Evolutionary conservation across 768 basidiomycete genomes (phyloP).

Genomic region (Podaxis sp.): DNA sequence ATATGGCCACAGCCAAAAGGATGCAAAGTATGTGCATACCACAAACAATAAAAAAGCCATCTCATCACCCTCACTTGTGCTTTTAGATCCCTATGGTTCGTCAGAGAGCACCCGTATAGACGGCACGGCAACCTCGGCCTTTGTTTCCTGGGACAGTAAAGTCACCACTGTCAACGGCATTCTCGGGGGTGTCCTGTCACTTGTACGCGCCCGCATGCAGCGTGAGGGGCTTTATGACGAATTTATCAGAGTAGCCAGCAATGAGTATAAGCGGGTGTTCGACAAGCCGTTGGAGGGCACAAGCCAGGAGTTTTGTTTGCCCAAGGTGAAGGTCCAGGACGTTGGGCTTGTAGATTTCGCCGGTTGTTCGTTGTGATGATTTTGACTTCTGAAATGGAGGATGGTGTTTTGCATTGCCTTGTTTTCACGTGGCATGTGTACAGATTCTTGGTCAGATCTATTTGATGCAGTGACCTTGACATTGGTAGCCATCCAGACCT

Average conservation of each 20-base stretch:
- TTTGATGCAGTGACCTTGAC: too few relatives aligned
- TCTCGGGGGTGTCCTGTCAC: slow-evolving; percentile 20
- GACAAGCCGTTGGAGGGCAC: slow-evolving; percentile 11
- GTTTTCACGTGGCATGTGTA: too few relatives aligned
- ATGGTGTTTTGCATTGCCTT: too few relatives aligned
- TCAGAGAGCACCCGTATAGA: slow-evolving; percentile 23
- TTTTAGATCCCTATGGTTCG: slow-evolving; percentile 21
- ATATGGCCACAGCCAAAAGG: slow-evolving; percentile 20
- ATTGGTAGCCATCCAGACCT: too few relatives aligned
- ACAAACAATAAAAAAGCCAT: too few relatives aligned
- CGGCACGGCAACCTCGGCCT: slow-evolving; percentile 22
- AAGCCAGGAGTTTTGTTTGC: slow-evolving; percentile 19
- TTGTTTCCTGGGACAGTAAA: slow-evolving; percentile 26
- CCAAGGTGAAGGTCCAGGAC: slow-evolving; percentile 13
- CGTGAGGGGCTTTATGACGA: slow-evolving; percentile 19
- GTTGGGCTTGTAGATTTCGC: slow-evolving; percentile 19
- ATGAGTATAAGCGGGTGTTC: slow-evolving; percentile 19
- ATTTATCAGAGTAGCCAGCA: slow-evolving; percentile 15
- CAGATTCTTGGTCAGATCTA: too few relatives aligned
- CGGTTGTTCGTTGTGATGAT: slow-evolving; percentile 12
- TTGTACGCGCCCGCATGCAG: slow-evolving; percentile 20
- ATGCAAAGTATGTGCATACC: slow-evolving; percentile 20
- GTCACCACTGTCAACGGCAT: slow-evolving; percentile 23
- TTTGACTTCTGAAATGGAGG: too few relatives aligned
- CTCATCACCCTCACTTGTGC: not conserved